phyloP scores from a whole-genome alignment of 176 grass and related monocot genomes.

The Miscanthus lutarioriparius region DNA sequence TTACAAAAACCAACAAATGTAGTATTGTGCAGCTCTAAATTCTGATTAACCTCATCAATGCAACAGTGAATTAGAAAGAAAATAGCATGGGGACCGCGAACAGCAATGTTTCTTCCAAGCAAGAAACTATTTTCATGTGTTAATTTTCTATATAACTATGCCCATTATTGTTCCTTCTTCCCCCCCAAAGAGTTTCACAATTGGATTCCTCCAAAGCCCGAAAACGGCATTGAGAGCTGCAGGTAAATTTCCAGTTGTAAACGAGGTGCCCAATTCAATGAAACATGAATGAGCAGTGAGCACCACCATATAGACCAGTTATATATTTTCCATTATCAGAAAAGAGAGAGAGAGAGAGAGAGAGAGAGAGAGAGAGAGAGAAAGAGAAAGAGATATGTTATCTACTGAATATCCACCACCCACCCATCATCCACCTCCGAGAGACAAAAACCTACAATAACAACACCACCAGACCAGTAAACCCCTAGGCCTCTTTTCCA shows the following conservation, averaged over 20 bases:
- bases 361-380: no score
- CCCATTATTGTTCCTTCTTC: neutral
- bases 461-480: neutral
- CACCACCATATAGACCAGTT: neutral
- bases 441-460: neutral
- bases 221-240: neutral
- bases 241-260: neutral
- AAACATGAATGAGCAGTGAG: neutral
- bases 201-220: neutral
- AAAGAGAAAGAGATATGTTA: constrained; percentile 25
- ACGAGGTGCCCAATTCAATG: neutral
- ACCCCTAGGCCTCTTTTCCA: neutral
- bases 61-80: neutral
- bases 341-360: neutral
- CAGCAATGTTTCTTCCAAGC: no score
- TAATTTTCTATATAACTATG: neutral
- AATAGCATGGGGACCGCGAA: no score
- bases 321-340: neutral
- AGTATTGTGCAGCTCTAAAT: neutral
- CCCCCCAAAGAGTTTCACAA: no score
- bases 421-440: neutral
- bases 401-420: constrained; percentile 42
- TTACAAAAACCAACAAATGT: neutral
- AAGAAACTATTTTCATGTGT: no score
- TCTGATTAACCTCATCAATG: neutral